Conservation (phyloP, 2,329 filamentous ascomycete genomes). For the Phyllosticta citrichinensis region DNA sequence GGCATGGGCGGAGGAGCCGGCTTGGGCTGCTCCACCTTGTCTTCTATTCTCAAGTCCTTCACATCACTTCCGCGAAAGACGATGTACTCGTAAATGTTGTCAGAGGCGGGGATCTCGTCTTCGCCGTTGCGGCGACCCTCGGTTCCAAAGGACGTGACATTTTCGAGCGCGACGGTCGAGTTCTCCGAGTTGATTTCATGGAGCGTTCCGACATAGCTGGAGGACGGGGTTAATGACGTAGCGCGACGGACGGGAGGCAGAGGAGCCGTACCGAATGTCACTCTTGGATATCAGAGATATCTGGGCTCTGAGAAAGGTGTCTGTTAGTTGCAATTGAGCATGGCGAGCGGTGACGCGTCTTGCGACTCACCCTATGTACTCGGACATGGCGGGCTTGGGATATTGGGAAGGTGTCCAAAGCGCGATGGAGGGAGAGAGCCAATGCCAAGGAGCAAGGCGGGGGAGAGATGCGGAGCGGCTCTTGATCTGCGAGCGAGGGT, state of each 20-base stretch:
- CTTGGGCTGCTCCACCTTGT: constrained; percentile 61
- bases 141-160: constrained; percentile 89
- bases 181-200: constrained; percentile 98
- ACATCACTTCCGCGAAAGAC: constrained; percentile 97
- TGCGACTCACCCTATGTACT: constrained; percentile 49
- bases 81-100: constrained; percentile 95
- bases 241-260: not conserved
- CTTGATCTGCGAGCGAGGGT: not conserved
- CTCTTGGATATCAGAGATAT: constrained; percentile 97
- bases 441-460: constrained; percentile 6
- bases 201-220: constrained; percentile 86
- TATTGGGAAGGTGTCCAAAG: constrained; percentile 9
- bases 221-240: constrained; percentile 8
- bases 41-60: constrained; percentile 91
- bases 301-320: constrained; percentile 54
- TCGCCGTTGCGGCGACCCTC: constrained; percentile 75
- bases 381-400: constrained; percentile 39
- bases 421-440: constrained; percentile 14
- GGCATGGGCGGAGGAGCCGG: constrained; percentile 70
- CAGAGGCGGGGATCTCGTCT: constrained; percentile 74
- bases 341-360: constrained; percentile 13
- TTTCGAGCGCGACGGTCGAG: constrained; percentile 92
- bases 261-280: constrained; percentile 71
- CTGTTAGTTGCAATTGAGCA: constrained; percentile 26
- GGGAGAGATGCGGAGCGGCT: constrained; percentile 12